Evolutionary conservation across 108 stramenopile genomes (phyloP).

Genomic region (Pseudonitzschia pungens): DNA sequence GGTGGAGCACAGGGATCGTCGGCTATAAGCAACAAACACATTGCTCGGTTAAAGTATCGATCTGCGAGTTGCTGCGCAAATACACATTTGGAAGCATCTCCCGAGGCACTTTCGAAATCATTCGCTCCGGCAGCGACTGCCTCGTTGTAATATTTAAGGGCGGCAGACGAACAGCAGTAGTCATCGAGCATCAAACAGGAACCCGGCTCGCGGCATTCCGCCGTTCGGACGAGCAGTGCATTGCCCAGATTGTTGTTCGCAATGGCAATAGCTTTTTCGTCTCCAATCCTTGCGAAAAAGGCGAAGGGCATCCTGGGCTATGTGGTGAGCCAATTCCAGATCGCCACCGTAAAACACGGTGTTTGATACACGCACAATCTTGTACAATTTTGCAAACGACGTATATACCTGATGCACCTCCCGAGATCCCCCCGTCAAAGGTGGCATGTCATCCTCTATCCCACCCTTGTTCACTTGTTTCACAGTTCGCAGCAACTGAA

Average conservation of each 20-base stretch:
- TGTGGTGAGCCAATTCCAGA: conserved; percentile 40
- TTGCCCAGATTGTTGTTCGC: conserved; percentile 66
- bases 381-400: conserved; percentile 55
- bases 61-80: conserved; percentile 61
- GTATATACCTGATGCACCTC: conserved; percentile 51
- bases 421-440: conserved; percentile 46
- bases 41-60: conserved; percentile 64
- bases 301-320: conserved; percentile 48
- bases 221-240: conserved; percentile 40
- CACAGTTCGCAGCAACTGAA: conserved; percentile 36
- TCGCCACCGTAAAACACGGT: conserved; percentile 57
- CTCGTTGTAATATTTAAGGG: conserved; percentile 34
- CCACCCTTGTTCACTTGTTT: conserved; percentile 42
- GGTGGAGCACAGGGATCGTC: conserved; percentile 29
- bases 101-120: conserved; percentile 38
- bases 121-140: conserved; percentile 45
- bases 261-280: conserved; percentile 65
- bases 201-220: conserved; percentile 12
- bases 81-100: conserved; percentile 27
- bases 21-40: conserved; percentile 47
- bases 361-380: conserved; percentile 53
- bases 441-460: conserved; percentile 47
- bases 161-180: conserved; percentile 5
- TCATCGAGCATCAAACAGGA: not conserved
- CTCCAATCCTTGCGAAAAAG: conserved; percentile 56